Evolutionary conservation across 768 basidiomycete genomes (phyloP).

Genomic region (Udeniomyces megalosporus): DNA sequence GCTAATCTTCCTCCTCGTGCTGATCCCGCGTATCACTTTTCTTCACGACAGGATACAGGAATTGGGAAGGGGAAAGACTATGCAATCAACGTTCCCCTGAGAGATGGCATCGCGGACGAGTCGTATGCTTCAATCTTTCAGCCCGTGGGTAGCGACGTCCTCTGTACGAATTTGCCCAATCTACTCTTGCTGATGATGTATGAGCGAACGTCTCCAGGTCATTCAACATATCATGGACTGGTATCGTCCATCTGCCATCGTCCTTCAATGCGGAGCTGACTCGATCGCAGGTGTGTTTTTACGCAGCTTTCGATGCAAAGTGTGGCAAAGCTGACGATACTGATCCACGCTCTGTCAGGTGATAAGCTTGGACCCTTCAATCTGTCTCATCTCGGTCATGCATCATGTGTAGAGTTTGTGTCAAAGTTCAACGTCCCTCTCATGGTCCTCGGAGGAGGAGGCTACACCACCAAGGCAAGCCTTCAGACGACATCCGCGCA

Average conservation of each 20-base stretch:
- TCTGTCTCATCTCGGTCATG: constrained; percentile 46
- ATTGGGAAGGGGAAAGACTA: constrained; percentile 70
- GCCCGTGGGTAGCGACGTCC: constrained; percentile 44
- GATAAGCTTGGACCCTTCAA: background rate
- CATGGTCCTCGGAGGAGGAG: constrained; percentile 85
- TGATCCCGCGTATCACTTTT: too few species aligned
- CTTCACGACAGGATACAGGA: constrained; percentile 49
- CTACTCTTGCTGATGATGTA: background rate
- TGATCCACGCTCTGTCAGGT: background rate
- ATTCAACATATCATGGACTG: constrained; percentile 72
- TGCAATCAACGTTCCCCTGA: constrained; percentile 78
- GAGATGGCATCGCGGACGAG: constrained; percentile 87
- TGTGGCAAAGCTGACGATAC: too few species aligned
- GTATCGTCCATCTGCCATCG: constrained; percentile 68
- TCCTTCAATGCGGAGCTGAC: constrained; percentile 91
- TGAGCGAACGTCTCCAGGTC: constrained; percentile 37
- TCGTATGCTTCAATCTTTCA: constrained; percentile 76
- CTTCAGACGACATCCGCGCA: background rate
- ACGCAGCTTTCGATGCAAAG: too few species aligned
- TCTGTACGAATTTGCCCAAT: background rate
- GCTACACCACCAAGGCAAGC: constrained; percentile 54
- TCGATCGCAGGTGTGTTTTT: constrained; percentile 84
- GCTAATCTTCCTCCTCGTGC: background rate
- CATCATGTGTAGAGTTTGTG: constrained; percentile 73
- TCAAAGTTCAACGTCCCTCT: constrained; percentile 67